These are phyloP conservation scores for Corynascus novoguineensis DNA, from an alignment of 495 filamentous ascomycete species.

Conservation along the genomic window DNA sequence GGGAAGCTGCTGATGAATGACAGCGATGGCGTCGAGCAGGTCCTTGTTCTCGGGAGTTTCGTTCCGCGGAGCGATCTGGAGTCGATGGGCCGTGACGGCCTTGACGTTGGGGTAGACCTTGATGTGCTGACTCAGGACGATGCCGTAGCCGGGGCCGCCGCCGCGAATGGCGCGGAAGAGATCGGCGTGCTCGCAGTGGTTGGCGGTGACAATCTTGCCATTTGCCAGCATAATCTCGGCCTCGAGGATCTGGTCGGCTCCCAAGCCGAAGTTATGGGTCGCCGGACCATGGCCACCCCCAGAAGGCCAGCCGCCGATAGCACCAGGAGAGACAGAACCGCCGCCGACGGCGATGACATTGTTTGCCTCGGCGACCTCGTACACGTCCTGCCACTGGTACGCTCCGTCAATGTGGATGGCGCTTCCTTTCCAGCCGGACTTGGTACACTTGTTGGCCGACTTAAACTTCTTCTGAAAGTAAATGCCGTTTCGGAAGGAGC, in stretches of 20 bases:
- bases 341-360: conserved; percentile 28
- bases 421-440: conserved; percentile 10
- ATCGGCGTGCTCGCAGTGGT: conserved; percentile 36
- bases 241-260: conserved; percentile 40
- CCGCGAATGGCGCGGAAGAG: conserved; percentile 47
- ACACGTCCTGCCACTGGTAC: conserved; percentile 11
- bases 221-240: conserved; percentile 42
- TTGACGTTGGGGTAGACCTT: conserved; percentile 36
- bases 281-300: conserved; percentile 39
- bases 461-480: conserved; percentile 11
- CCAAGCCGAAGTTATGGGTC: conserved; percentile 33
- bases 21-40: conserved; percentile 13
- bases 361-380: conserved; percentile 16
- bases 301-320: conserved; percentile 37
- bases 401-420: conserved; percentile 11
- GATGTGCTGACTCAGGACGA: conserved; percentile 41
- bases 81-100: conserved; percentile 32
- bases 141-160: conserved; percentile 38
- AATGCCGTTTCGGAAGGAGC: conserved; percentile 14
- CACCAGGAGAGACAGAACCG: conserved; percentile 16
- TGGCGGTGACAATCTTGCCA: conserved; percentile 38
- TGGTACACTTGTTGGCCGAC: conserved; percentile 6
- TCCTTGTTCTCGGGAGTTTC: conserved; percentile 14
- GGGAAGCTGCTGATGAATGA: conserved; percentile 4
- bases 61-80: conserved; percentile 28